phyloP scores from a whole-genome alignment of 768 basidiomycete genomes.

The Leucosporidium yakuticum region DNA sequence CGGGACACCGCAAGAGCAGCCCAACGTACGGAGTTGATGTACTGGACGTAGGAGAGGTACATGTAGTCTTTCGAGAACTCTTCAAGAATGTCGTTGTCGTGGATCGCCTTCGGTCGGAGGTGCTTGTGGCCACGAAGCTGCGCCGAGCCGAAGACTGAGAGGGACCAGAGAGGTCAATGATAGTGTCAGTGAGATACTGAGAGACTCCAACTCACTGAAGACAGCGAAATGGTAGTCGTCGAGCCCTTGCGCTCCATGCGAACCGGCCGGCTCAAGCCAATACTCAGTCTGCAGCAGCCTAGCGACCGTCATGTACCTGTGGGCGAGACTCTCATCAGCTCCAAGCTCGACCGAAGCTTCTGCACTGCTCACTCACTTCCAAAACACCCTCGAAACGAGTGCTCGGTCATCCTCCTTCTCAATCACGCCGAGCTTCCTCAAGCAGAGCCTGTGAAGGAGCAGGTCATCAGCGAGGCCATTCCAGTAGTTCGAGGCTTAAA shows the following conservation, averaged over 20 bases:
- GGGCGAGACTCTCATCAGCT: background rate
- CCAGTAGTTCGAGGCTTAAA: constrained; percentile 25
- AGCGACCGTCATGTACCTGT: constrained; percentile 46
- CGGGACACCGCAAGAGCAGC: background rate
- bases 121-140: constrained; percentile 79
- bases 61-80: constrained; percentile 90
- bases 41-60: constrained; percentile 91
- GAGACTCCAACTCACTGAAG: constrained; percentile 43
- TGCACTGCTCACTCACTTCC: constrained; percentile 60
- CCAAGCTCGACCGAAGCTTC: too few species aligned
- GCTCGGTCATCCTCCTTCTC: constrained; percentile 57
- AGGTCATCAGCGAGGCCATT: background rate
- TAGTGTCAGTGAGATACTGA: background rate
- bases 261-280: constrained; percentile 96
- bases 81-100: constrained; percentile 82
- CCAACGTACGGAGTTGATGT: constrained; percentile 66
- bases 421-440: constrained; percentile 61
- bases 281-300: constrained; percentile 83
- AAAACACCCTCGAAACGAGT: constrained; percentile 78
- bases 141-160: constrained; percentile 64
- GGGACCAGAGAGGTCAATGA: background rate
- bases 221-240: constrained; percentile 84
- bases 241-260: constrained; percentile 95
- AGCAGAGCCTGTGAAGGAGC: constrained; percentile 58
- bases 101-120: constrained; percentile 84